Conservation (phyloP, 129 eudicot species). For the Dittrichia graveolens region DNA sequence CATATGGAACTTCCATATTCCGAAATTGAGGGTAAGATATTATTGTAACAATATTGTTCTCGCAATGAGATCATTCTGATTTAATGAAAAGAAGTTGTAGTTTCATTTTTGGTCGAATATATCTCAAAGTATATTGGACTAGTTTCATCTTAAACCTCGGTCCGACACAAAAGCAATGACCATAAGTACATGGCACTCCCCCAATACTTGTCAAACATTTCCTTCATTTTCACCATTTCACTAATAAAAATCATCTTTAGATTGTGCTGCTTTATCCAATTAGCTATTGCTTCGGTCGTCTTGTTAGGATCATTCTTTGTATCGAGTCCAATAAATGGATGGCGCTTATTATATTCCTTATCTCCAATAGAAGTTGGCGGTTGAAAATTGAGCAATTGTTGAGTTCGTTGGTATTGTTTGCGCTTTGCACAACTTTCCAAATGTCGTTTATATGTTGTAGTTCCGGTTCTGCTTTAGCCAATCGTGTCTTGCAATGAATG, state of each 20-base stretch:
- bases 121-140: not conserved
- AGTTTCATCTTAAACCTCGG: not conserved
- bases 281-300: slow-evolving; percentile 17
- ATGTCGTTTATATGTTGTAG: too few species aligned
- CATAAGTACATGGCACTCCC: slow-evolving; percentile 12
- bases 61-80: not conserved
- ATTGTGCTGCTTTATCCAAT: not conserved
- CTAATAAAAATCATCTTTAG: not conserved
- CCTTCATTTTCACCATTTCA: slow-evolving; percentile 15
- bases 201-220: slow-evolving; percentile 10
- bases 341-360: not conserved
- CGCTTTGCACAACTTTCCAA: too few species aligned
- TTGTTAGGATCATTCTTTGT: slow-evolving; percentile 22
- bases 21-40: slow-evolving; percentile 13
- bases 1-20: slow-evolving; percentile 13
- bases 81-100: not conserved
- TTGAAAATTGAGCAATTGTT: not conserved
- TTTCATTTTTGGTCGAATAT: not conserved
- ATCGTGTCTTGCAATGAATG: too few species aligned
- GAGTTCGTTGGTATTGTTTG: not conserved
- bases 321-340: not conserved
- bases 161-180: not conserved
- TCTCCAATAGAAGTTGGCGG: too few species aligned
- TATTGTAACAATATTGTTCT: not conserved
- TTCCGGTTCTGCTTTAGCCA: too few species aligned